Evolutionary conservation across 495 filamentous ascomycete species (phyloP), one percentile per base, ranked within the genome.

Genomic region (Penicillium salamii): DNA sequence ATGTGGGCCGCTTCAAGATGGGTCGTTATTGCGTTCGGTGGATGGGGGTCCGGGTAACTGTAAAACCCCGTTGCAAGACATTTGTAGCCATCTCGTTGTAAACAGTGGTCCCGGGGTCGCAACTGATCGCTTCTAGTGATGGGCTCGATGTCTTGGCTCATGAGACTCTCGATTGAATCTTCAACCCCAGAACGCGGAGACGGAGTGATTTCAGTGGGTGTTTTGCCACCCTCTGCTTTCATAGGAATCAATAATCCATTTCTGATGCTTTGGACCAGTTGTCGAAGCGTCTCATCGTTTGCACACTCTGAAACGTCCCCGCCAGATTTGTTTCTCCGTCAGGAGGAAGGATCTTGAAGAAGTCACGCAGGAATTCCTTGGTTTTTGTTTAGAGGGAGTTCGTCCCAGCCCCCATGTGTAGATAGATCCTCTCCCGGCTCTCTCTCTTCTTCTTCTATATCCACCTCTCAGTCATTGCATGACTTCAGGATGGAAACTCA

Each of bases 181-280:
- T n/a, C n/a, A n/a, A n/a, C n/a, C n/a, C n/a, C n/a, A n/a, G n/a
- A 28, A 28, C 53, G 41, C 19, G 47, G 46, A 31, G 53, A 55
- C 2, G 36, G 46, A 37, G 42, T 46, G 42, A 55, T n/a, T n/a
- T n/a, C 43, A 50, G 46, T 46, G 18, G 53, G 47, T 50, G 53
- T 47, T 46, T 50, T 46, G 34, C 53, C 53, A 42, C 47, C 47
- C 15, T 50, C 19, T 49, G 53, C 53, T 55, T 50, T 55, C 41
- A 55, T 26, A 36, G 53, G 53, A 38, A 50, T 50, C 17, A 55
- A 46, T 31, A 55, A 33, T 8, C 41, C 46, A 31, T 8, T 50
- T 36, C 36, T 31, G 47, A 55, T 50, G 42, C 47, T 42, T 46
- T 47, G 42, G 35, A 50, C 53, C 13, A 55, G 47, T 50, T 55